Percentiles rank a stretch among this genome's conserved stretches.
Evolutionary conservation across 2,329 filamentous ascomycete species (phyloP).

Genomic region (Aspergillus fumigatus): DNA sequence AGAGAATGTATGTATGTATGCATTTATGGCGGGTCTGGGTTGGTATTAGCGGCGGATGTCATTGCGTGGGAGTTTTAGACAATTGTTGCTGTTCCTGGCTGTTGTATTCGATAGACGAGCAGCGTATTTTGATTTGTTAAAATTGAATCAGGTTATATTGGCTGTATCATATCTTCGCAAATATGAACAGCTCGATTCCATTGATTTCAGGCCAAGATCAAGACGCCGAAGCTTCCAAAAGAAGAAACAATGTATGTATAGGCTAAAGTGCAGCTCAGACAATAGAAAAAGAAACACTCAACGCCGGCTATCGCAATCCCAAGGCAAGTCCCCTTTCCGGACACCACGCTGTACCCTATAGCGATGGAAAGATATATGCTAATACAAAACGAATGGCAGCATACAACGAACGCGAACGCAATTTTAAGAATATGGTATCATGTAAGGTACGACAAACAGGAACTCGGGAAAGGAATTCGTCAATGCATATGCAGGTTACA

Average conservation of each 20-base stretch:
- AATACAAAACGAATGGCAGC: conserved; percentile 7
- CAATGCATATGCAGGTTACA: neutral
- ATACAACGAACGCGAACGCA: neutral
- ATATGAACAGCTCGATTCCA: neutral
- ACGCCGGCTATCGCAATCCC: neutral
- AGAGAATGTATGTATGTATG: neutral
- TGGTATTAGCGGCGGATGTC: neutral
- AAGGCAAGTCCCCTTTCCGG: conserved; percentile 4
- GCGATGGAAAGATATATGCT: conserved; percentile 3
- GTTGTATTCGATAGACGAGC: neutral
- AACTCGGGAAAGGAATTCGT: neutral
- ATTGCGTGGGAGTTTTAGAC: neutral
- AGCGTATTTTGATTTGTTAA: neutral
- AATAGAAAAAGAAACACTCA: neutral
- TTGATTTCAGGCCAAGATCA: neutral
- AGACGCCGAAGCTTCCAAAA: conserved; percentile 5
- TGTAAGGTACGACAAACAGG: neutral
- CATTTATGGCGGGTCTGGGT: neutral
- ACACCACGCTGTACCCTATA: conserved; percentile 6
- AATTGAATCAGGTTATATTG: neutral
- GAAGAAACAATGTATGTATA: neutral
- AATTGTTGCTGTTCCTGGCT: neutral
- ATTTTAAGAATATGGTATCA: conserved; percentile 13
- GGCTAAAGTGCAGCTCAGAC: neutral
- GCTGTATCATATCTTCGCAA: neutral